Conservation (phyloP, 805 yeast species). For the Hanseniaspora jakobsenii region DNA sequence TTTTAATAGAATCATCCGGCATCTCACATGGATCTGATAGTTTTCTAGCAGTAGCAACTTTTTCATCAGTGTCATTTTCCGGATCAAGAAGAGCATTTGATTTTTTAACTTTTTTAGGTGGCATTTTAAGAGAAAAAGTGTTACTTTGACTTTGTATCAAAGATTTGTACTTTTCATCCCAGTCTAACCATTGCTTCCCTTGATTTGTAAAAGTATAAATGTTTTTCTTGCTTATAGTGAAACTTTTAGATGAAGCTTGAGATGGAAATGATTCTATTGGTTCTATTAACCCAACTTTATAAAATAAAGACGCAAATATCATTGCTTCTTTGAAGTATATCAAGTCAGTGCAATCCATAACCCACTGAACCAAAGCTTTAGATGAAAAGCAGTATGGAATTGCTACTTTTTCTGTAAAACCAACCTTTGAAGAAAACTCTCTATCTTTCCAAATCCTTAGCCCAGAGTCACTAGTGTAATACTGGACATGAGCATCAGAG, state of each 20-base stretch:
- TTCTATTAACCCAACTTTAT: constrained; percentile 36
- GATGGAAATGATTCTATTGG: constrained; percentile 34
- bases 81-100: too few relatives aligned
- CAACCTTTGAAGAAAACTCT: constrained; percentile 21
- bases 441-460: constrained; percentile 44
- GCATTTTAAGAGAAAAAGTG: too few relatives aligned
- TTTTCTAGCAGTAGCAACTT: too few relatives aligned
- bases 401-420: constrained; percentile 16
- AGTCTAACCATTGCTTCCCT: constrained; percentile 35
- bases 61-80: neutral
- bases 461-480: constrained; percentile 57
- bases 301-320: constrained; percentile 40
- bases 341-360: constrained; percentile 78
- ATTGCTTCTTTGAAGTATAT: constrained; percentile 41
- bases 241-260: constrained; percentile 22
- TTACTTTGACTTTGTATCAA: too few relatives aligned
- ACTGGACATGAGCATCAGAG: constrained; percentile 69
- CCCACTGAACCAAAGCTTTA: constrained; percentile 72
- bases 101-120: too few relatives aligned
- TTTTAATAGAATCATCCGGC: too few relatives aligned
- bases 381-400: constrained; percentile 53
- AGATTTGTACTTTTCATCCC: constrained; percentile 18
- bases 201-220: constrained; percentile 34
- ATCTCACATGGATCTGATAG: too few relatives aligned
- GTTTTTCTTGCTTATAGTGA: constrained; percentile 31